Evolutionary conservation across 1,284 basidiomycete genomes (phyloP).

Genomic region (Heterobasidion parviporum): DNA sequence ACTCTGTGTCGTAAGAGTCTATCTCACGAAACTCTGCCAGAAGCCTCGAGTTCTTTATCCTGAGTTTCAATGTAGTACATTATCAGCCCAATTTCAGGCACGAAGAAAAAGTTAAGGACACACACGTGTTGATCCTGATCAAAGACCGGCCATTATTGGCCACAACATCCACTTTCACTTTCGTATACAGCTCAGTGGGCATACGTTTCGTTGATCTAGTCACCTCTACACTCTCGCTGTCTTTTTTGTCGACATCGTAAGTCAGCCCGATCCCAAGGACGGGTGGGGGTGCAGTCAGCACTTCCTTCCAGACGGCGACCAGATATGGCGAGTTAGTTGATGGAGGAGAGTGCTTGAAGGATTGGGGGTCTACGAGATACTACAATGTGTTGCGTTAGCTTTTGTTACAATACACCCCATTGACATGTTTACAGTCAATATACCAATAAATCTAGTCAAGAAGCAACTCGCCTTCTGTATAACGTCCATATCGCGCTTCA

Average conservation of each 20-base stretch:
- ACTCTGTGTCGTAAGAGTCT: conserved; percentile 72
- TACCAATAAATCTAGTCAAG: not conserved
- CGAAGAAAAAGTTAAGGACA: conserved; percentile 12
- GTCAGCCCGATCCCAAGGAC: conserved; percentile 51
- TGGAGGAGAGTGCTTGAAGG: conserved; percentile 33
- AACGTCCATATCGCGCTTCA: conserved; percentile 39
- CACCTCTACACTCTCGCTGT: not conserved
- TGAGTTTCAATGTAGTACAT: conserved; percentile 19
- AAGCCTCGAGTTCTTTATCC: conserved; percentile 69
- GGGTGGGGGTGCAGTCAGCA: conserved; percentile 49
- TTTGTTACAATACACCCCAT: not conserved
- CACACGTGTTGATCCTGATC: conserved; percentile 83
- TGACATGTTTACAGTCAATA: too few relatives aligned
- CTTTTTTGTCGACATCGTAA: conserved; percentile 12
- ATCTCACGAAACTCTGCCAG: conserved; percentile 73
- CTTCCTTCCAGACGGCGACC: conserved; percentile 70
- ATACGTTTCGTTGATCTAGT: conserved; percentile 4
- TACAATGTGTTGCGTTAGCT: conserved; percentile 32
- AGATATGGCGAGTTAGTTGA: conserved; percentile 74
- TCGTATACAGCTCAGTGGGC: conserved; percentile 15
- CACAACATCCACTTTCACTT: conserved; percentile 74
- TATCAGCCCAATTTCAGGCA: not conserved
- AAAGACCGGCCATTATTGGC: conserved; percentile 65
- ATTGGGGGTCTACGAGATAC: conserved; percentile 45
- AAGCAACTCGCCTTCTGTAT: conserved; percentile 40